Base-by-base conservation (phyloP, 805 yeast species). In the Jamesozyma hellenica region DNA sequence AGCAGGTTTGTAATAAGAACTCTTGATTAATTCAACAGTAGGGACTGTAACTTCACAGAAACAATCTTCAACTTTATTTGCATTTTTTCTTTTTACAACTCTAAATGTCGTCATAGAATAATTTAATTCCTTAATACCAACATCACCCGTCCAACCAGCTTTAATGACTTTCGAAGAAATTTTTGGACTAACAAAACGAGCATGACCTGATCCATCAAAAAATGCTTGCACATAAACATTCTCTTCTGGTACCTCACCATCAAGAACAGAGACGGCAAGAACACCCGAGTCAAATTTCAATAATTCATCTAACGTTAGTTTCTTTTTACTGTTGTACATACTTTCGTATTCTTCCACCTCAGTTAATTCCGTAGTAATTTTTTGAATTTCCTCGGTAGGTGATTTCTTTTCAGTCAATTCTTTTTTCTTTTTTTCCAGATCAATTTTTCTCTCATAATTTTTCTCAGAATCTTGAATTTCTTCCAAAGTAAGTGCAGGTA, bases 401-500 rank as follows among this genome's bases (percentile, higher is more conserved):
- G 53, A 13, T 43, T 57, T 53, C 37, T 63, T 61, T 41, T 61
- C 63, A 41, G 67, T 67, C 27, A 59, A 40, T 14, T 47, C 56
- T 35, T 49, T 46, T 43, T 46, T 58, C 56, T 36, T 43, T 45
- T 61, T 56, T 28, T 63, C 63, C 8, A 60, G 63, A 30, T 57
- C 64, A 26, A 57, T 58, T 40, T 55, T 62, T 54, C 64, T 61
- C 39, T 58, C 66, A 37, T 59, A 57, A 23, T 63, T 64, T 38
- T 67, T 64, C 44, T 68, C 70, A 38, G 71, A 75, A 50, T 78
- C 87, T 42, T 66, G 68, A 32, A 75, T 66, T 48, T 86, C 95
- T 40, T 77, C 80, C 32, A 86, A 77, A 28, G 85, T 74, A 65
- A 78, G 68, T n/a, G 88, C 81, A 7, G 88, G 85, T 39, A 82